Conservation (phyloP, 306 rosid species). For the Inga oerstediana region DNA sequence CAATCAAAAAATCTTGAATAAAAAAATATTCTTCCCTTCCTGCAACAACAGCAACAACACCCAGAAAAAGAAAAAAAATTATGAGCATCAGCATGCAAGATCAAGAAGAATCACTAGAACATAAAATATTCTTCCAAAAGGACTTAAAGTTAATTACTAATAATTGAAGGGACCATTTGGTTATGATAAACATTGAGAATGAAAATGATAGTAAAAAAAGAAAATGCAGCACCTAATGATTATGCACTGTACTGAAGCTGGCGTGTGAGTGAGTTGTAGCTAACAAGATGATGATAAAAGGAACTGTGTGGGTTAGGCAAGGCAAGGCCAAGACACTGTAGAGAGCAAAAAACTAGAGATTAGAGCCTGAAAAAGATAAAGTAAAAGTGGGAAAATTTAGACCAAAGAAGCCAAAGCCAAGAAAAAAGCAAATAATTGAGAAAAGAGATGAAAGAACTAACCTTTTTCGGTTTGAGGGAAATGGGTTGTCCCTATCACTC, state of each 20-base stretch:
- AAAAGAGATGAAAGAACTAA: slow-evolving; percentile 53
- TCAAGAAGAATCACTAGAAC: neutral
- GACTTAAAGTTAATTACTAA: neutral
- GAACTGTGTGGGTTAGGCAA: slow-evolving; percentile 53
- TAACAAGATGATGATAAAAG: slow-evolving; percentile 49
- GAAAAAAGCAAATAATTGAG: slow-evolving; percentile 43
- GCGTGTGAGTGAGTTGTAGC: slow-evolving; percentile 39
- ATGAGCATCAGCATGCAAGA: slow-evolving; percentile 25
- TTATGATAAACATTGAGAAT: neutral
- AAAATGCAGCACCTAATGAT: slow-evolving; percentile 44
- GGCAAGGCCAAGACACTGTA: slow-evolving; percentile 40
- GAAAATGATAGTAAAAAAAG: slow-evolving; percentile 1
- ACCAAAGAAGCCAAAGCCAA: slow-evolving; percentile 73
- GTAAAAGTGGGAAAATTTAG: slow-evolving; percentile 48
- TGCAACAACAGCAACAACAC: slow-evolving; percentile 40
- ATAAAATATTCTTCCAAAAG: neutral
- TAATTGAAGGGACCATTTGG: neutral
- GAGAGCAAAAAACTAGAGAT: slow-evolving; percentile 54
- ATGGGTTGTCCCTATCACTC: slow-evolving; percentile 73
- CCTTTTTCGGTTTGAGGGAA: slow-evolving; percentile 95
- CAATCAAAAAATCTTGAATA: slow-evolving; percentile 73
- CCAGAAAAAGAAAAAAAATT: neutral
- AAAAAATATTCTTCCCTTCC: slow-evolving; percentile 61
- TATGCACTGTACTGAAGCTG: slow-evolving; percentile 48
- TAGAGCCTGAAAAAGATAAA: slow-evolving; percentile 61